Conservation (phyloP, 179 eudicot genomes). For the Beta corolliflora region DNA sequence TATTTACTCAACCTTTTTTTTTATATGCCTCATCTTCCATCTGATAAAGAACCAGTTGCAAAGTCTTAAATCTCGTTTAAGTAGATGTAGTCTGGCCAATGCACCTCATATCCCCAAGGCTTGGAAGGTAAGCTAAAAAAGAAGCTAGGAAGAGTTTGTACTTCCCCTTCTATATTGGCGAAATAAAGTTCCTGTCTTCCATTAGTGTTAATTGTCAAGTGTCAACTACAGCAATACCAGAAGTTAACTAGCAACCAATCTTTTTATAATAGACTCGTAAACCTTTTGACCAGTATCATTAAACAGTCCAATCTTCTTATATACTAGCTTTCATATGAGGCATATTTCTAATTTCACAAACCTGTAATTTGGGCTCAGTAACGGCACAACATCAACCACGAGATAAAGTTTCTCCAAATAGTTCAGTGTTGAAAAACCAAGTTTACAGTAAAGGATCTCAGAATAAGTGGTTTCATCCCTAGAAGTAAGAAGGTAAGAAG, state of each 20-base stretch:
- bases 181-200: neutral
- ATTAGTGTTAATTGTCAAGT: too few relatives aligned
- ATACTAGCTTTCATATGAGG: neutral
- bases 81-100: neutral
- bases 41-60: neutral
- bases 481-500: neutral
- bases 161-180: neutral
- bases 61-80: neutral
- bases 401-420: neutral
- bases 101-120: neutral
- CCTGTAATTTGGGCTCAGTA: neutral
- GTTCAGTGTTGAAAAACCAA: neutral
- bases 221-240: neutral
- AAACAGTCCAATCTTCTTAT: neutral
- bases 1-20: neutral
- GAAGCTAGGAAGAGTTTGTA: neutral
- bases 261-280: neutral
- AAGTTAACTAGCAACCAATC: neutral
- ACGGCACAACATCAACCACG: neutral
- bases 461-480: neutral
- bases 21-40: neutral
- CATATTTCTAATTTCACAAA: neutral
- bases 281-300: neutral
- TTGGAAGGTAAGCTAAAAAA: neutral
- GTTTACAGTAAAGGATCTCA: too few relatives aligned